These are phyloP conservation scores for Claviceps humidiphila DNA, from an alignment of 2,329 filamentous ascomycete species.

Conservation along the genomic window DNA sequence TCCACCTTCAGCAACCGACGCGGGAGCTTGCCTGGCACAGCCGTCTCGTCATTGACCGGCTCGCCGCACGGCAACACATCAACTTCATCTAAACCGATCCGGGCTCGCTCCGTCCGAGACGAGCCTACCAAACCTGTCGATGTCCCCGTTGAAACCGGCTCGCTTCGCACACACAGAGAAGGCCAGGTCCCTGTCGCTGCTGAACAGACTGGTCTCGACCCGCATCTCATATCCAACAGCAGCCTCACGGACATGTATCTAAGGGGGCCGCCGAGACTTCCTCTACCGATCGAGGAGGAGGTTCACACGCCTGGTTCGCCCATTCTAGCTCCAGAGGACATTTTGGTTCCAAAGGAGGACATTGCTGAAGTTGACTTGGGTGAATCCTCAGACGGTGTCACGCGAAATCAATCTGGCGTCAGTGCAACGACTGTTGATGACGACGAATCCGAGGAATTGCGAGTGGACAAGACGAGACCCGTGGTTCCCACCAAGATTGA, in stretches of 20 bases:
- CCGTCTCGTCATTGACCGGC: slow-evolving; percentile 35
- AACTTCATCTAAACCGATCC: slow-evolving; percentile 14
- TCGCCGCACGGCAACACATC: slow-evolving; percentile 29
- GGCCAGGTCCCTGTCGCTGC: slow-evolving; percentile 16
- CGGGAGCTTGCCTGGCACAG: slow-evolving; percentile 34
- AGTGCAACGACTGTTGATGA: slow-evolving; percentile 60
- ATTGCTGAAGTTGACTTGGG: slow-evolving; percentile 39
- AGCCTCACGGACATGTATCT: slow-evolving; percentile 53
- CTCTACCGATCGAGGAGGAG: slow-evolving; percentile 87
- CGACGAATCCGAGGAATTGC: slow-evolving; percentile 63
- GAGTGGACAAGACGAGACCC: slow-evolving; percentile 59
- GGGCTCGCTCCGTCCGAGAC: slow-evolving; percentile 15
- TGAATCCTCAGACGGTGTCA: slow-evolving; percentile 35
- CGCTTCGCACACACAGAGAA: slow-evolving; percentile 23
- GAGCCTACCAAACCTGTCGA: slow-evolving; percentile 44
- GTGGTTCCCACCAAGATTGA: slow-evolving; percentile 76
- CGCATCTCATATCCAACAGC: slow-evolving; percentile 34
- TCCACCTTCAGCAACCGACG: slow-evolving; percentile 35
- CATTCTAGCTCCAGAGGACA: slow-evolving; percentile 54
- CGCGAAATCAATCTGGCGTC: slow-evolving; percentile 42
- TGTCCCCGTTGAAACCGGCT: slow-evolving; percentile 33
- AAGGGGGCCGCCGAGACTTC: slow-evolving; percentile 70
- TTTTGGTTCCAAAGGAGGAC: background rate
- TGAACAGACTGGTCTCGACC: slow-evolving; percentile 23
- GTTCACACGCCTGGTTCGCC: slow-evolving; percentile 81